phyloP scores from a whole-genome alignment of 768 basidiomycete species.

The Sarcodon sp. region DNA sequence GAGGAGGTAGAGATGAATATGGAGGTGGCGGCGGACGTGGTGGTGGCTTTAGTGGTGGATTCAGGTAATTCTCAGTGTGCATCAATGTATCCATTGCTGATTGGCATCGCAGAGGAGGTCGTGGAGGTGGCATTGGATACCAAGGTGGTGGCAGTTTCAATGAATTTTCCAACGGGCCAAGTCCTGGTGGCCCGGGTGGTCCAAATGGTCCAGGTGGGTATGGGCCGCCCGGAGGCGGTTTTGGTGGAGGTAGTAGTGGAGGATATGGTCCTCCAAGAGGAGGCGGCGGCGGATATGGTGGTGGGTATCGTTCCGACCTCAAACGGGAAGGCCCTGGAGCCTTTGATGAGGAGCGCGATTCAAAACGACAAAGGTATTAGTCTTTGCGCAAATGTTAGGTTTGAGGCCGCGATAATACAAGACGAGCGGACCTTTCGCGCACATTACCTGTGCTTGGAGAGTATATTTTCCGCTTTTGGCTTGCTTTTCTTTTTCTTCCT shows the following conservation, averaged over 20 bases:
- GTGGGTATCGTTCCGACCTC: conserved; percentile 59
- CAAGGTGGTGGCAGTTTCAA: conserved; percentile 48
- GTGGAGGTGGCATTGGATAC: conserved; percentile 64
- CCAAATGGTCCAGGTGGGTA: conserved; percentile 26
- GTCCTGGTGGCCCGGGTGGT: not conserved
- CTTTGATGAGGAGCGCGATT: conserved; percentile 73
- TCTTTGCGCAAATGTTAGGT: not conserved
- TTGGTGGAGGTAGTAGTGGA: conserved; percentile 22
- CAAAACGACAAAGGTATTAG: conserved; percentile 72
- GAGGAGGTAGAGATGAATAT: conserved; percentile 9
- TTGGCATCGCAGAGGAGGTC: conserved; percentile 32
- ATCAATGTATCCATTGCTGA: conserved; percentile 6
- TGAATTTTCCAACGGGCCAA: conserved; percentile 16
- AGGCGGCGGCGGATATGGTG: conserved; percentile 27
- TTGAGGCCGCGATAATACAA: no score
- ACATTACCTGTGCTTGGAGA: no score
- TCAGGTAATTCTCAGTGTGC: conserved; percentile 26
- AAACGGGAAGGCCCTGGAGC: conserved; percentile 66
- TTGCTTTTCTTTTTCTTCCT: no score
- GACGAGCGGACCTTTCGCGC: no score
- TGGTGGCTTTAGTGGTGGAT: conserved; percentile 36
- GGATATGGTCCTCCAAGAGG: conserved; percentile 34
- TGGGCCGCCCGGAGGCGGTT: conserved; percentile 20
- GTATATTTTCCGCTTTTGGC: no score
- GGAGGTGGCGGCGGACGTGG: conserved; percentile 20